These are phyloP conservation scores for Coemansia umbellata DNA, from an alignment of 192 early-diverging fungal species.

Conservation along the genomic window DNA sequence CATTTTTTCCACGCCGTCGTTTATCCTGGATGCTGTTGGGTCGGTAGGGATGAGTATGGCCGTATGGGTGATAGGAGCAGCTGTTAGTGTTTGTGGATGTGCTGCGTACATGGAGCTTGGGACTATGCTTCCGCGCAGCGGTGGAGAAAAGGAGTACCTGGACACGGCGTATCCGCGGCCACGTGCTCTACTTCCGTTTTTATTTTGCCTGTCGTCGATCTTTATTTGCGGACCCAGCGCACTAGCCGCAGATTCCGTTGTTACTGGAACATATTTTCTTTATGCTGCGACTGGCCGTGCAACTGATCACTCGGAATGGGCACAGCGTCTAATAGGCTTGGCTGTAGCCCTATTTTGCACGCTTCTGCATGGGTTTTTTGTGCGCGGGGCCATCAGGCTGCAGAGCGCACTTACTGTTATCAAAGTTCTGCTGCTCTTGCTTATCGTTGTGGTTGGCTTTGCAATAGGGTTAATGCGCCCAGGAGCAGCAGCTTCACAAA, in stretches of 20 bases:
- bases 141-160: constrained; percentile 63
- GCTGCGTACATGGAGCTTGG: constrained; percentile 53
- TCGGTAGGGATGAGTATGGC: constrained; percentile 40
- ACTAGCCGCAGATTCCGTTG: constrained; percentile 42
- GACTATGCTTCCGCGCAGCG: constrained; percentile 53
- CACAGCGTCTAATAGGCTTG: constrained; percentile 35
- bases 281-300: constrained; percentile 29
- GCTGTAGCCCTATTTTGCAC: constrained; percentile 23
- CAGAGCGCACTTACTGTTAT: constrained; percentile 42
- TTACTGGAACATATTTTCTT: constrained; percentile 42
- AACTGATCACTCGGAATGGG: constrained; percentile 30
- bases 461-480: not conserved
- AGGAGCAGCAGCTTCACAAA: not conserved
- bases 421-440: constrained; percentile 44
- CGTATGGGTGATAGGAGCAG: constrained; percentile 44
- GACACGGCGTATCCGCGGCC: constrained; percentile 53
- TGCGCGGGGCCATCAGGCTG: constrained; percentile 25
- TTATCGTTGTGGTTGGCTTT: constrained; percentile 36
- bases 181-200: constrained; percentile 43
- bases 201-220: constrained; percentile 45
- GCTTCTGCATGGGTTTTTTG: constrained; percentile 23
- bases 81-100: constrained; percentile 38
- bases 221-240: constrained; percentile 31
- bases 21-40: constrained; percentile 38
- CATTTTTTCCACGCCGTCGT: constrained; percentile 44